Base-by-base conservation (phyloP, 495 filamentous ascomycete genomes). In the Lepidopterella palustris region DNA sequence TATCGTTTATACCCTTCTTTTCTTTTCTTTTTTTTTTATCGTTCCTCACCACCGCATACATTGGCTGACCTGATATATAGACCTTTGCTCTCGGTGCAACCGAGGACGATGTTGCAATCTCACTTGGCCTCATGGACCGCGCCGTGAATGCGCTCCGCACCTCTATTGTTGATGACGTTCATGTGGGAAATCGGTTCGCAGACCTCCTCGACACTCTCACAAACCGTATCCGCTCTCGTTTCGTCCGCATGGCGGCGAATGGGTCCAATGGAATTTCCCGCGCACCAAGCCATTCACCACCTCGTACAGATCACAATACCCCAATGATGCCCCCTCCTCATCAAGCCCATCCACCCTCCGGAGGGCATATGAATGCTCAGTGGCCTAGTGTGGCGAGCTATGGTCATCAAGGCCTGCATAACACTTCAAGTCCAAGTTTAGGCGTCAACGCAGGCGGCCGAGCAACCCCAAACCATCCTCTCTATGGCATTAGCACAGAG, bases 141-240 rank as follows among this genome's bases (percentile, higher is more conserved):
- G 89, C 88, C 0, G 85, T 95, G 1, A 78, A 87, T 61, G 91
- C 89, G 21, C 78, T 98, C 23, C 82, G 87, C 23, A 88, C 82
- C 57, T 92, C 85, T 53, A 89, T 95, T 0, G 92, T 97, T 5
- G 93, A 98, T 70, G 93, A 97, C 66, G 89, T 98, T 20, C 93
- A 98, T 73, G 80, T 98, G n/a, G 92, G 86, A 28, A 89, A 91
- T 53, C 85, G 90, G 11, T 96, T 97, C 64, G 89, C 92, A n/a
- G 90, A 96, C 61, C 81, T 97, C 50, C 80, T 97, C 1, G 88
- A 95, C 69, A 85, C 60, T 10, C 61, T 74, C 2, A 76, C 69
- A 5, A 45, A 71, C 45, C 72, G 70, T 57, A 71, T 75, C 51
- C 68, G 72, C 21, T 53, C 64, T 11, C 65, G 68, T 27, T 70